Evolutionary conservation across 768 basidiomycete genomes (phyloP).

Genomic region (Cystobasidium onofrii): DNA sequence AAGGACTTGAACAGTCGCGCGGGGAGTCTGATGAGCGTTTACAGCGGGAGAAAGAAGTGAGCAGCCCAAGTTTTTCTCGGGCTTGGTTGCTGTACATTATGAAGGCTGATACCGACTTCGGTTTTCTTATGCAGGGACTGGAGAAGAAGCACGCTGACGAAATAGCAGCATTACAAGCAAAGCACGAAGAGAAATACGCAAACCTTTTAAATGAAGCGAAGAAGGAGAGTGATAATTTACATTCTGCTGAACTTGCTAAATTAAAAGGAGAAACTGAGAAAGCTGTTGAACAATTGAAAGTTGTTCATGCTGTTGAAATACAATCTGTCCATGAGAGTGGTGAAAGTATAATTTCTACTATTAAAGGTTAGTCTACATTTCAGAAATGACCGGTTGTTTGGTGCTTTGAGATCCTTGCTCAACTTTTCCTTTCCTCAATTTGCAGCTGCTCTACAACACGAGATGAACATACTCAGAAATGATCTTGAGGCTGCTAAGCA

Average conservation of each 20-base stretch:
- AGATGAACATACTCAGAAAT: background rate
- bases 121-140: background rate
- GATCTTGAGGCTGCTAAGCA: background rate
- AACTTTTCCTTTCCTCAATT: too few species aligned
- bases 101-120: background rate
- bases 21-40: background rate
- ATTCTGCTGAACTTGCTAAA: background rate
- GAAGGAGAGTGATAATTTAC: background rate
- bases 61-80: background rate
- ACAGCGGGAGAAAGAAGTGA: background rate
- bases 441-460: background rate
- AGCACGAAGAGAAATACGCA: background rate
- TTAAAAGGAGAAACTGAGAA: background rate
- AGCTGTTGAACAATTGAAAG: constrained; percentile 2
- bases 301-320: constrained; percentile 7
- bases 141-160: background rate
- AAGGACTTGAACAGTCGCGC: background rate
- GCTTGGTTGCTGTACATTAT: too few species aligned
- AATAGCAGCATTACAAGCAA: background rate
- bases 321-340: background rate
- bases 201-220: background rate
- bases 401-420: too few species aligned
- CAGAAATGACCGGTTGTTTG: too few species aligned
- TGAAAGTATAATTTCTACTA: background rate
- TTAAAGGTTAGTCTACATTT: background rate